These are phyloP conservation scores for Coleophoma cylindrospora DNA, from an alignment of 2,329 filamentous ascomycete genomes.

Conservation along the genomic window DNA sequence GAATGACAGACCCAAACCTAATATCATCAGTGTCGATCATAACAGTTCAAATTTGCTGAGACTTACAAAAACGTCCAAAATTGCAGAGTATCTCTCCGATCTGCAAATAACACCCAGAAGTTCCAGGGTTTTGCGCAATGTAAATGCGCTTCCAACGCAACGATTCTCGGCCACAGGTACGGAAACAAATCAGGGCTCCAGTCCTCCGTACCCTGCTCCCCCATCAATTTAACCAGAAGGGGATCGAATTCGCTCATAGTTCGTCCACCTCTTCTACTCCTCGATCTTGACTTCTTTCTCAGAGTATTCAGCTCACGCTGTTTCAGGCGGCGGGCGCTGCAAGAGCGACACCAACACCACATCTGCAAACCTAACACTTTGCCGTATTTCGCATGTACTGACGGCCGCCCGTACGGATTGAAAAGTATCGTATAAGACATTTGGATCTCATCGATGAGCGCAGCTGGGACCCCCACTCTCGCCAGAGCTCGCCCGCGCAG, in stretches of 20 bases:
- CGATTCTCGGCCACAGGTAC: conserved; percentile 2
- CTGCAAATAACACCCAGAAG: conserved; percentile 3
- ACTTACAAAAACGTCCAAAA: conserved; percentile 5
- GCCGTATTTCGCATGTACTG: neutral
- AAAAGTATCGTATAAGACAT: conserved; percentile 2
- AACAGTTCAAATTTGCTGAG: neutral
- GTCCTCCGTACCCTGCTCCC: neutral
- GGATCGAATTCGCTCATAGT: neutral
- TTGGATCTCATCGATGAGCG: conserved; percentile 2
- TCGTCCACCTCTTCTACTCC: neutral
- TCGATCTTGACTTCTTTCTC: neutral
- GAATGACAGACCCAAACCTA: conserved; percentile 4
- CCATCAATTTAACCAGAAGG: neutral
- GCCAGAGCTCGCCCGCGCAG: neutral
- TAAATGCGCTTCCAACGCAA: conserved; percentile 1
- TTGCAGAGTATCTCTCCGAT: conserved; percentile 2
- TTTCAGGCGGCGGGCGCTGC: neutral
- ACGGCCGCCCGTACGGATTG: neutral
- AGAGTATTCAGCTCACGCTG: neutral
- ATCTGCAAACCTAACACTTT: neutral
- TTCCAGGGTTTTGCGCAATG: conserved; percentile 4
- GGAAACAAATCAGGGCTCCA: conserved; percentile 1
- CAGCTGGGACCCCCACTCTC: neutral
- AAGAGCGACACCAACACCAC: conserved; percentile 4
- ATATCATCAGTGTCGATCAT: neutral